Evolutionary conservation across 106 monocot genomes (phyloP), one percentile per base, ranked within the genome.

Genomic region (Ottelia alismoides): DNA sequence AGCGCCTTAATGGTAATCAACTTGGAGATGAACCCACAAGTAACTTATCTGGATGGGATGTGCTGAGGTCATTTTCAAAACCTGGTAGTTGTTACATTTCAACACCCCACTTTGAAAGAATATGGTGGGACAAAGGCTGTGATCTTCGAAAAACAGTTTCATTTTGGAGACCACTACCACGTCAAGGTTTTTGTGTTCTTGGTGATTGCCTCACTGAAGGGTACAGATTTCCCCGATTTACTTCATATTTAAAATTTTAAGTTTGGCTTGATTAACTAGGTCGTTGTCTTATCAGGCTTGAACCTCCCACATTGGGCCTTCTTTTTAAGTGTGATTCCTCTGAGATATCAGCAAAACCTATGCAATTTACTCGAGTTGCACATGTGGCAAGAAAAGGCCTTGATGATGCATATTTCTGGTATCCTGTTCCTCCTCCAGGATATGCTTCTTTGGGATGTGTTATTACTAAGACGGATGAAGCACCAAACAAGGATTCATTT

Each of bases 121-220:
- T 96, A 43, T 96, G 96, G 96, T 89, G 85, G 88, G 88, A 96
- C 53, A 96, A 72, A 73, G 78, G 81, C 52, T 71, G 57, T 67
- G 96, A 96, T 64, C 22, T 66, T 26, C 71, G 78, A 67, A 74
- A 51, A 43, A 69, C 88, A 57, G 67, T 89, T 63, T 96, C 96
- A 54, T 72, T 96, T 50, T 96, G 96, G 96, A 49, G 96, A 19
- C 88, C 96, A 28, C 9, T 85, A 25, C 51, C 70, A 25, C 73
- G 81, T 52, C 74, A 70, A 20, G 79, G 88, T 47, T 96, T 82
- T 71, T 61, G 82, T 61, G 57, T 62, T 14, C 85, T 96, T 68
- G 96, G 88, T 63, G 96, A 96, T 72, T 89, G 85, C 73, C 58
- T 96, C 64, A 68, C 76, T 52, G 89, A 96, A 70, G 96, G 96